Evolutionary conservation across 805 yeast genomes (phyloP).

Genomic region (Dipodascopsis tothii): DNA sequence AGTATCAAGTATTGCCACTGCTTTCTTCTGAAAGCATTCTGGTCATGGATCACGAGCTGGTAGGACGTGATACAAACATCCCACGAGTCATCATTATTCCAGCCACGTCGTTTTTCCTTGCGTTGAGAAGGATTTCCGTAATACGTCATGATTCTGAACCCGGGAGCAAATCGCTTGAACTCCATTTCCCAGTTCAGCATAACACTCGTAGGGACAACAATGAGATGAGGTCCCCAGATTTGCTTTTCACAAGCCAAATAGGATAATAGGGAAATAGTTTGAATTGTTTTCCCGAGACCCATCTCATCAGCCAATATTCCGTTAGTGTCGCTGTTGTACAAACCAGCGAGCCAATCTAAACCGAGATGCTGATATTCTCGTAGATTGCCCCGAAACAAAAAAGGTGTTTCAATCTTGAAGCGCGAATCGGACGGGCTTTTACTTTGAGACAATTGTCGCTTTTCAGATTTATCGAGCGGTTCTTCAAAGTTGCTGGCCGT

Average conservation of each 20-base stretch:
- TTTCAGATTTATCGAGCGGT: too few species aligned
- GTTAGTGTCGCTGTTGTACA: constrained; percentile 85
- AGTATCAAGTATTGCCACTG: constrained; percentile 94
- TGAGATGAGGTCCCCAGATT: constrained; percentile 96
- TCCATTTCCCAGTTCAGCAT: constrained; percentile 99
- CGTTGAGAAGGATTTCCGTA: constrained; percentile 97
- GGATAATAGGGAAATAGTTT: constrained; percentile 78
- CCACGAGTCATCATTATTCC: constrained; percentile 94
- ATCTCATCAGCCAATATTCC: constrained; percentile 98
- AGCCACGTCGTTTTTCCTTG: constrained; percentile 89
- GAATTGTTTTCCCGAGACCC: constrained; percentile 96
- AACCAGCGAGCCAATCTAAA: constrained; percentile 90
- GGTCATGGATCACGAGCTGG: constrained; percentile 96
- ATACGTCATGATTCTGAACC: constrained; percentile 88
- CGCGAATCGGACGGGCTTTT: too few species aligned
- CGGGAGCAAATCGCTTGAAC: constrained; percentile 95
- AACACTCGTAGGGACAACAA: constrained; percentile 95
- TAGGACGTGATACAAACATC: constrained; percentile 96
- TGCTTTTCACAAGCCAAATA: constrained; percentile 90
- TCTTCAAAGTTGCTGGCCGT: too few species aligned
- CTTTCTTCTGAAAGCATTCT: constrained; percentile 83
- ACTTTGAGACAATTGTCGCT: not conserved
- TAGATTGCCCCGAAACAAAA: constrained; percentile 64
- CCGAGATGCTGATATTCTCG: constrained; percentile 95
- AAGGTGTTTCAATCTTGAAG: constrained; percentile 54